phyloP scores from a whole-genome alignment of 768 basidiomycete species.

The Royoungia palumana region DNA sequence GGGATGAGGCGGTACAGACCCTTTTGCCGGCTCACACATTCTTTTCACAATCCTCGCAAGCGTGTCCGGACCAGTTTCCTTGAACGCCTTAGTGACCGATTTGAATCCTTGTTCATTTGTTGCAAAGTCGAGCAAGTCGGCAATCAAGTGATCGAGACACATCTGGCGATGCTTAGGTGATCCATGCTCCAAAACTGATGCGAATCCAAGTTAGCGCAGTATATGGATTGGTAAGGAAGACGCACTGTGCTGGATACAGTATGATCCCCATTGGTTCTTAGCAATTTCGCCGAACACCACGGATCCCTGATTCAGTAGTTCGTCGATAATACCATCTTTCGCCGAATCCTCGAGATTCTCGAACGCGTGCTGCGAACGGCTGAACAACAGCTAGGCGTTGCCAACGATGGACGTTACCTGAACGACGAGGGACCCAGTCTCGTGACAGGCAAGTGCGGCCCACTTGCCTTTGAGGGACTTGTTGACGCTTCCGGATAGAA shows the following conservation, averaged over 20 bases:
- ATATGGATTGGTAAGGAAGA: slow-evolving; percentile 4
- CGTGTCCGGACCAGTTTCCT: slow-evolving; percentile 77
- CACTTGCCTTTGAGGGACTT: slow-evolving; percentile 85
- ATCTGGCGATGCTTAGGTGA: slow-evolving; percentile 69
- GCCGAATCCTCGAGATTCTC: slow-evolving; percentile 82
- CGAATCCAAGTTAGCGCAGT: slow-evolving; percentile 1
- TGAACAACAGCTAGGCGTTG: slow-evolving; percentile 9
- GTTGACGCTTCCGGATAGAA: slow-evolving; percentile 58
- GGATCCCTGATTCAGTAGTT: slow-evolving; percentile 71
- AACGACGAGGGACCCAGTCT: slow-evolving; percentile 85
- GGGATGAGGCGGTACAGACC: slow-evolving; percentile 39
- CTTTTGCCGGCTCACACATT: slow-evolving; percentile 85
- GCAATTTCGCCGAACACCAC: slow-evolving; percentile 69
- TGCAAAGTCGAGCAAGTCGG: slow-evolving; percentile 74
- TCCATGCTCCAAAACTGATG: slow-evolving; percentile 78
- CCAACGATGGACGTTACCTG: slow-evolving; percentile 47
- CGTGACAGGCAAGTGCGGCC: slow-evolving; percentile 86
- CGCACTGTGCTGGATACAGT: slow-evolving; percentile 83
- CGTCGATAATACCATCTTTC: slow-evolving; percentile 82
- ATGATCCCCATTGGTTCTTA: slow-evolving; percentile 88
- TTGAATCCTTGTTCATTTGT: slow-evolving; percentile 87
- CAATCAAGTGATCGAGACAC: slow-evolving; percentile 74
- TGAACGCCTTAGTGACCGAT: slow-evolving; percentile 81
- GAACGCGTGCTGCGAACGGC: slow-evolving; percentile 61
- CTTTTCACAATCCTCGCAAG: slow-evolving; percentile 70